phyloP scores from a whole-genome alignment of 2,329 filamentous ascomycete genomes.

The Xylariaceae sp. region DNA sequence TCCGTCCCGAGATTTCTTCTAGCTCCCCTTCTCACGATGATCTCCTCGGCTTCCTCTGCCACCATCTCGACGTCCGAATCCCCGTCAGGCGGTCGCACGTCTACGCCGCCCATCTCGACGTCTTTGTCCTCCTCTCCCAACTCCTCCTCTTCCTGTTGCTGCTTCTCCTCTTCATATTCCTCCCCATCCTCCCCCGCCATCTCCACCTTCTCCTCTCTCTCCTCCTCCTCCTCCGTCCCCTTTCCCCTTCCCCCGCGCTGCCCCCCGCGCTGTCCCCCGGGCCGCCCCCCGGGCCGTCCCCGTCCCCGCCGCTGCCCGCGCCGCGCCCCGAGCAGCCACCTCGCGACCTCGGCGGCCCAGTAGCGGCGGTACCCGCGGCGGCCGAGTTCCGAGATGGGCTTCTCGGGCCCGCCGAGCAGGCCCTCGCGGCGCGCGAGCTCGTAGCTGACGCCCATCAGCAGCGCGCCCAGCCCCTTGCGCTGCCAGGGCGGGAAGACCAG shows the following conservation, averaged over 20 bases:
- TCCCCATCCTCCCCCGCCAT: too few relatives aligned
- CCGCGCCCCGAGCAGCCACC: constrained; percentile 48
- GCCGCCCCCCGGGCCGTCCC: too few relatives aligned
- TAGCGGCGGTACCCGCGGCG: constrained; percentile 75
- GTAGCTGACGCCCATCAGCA: constrained; percentile 91
- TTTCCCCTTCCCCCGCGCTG: constrained; percentile 3
- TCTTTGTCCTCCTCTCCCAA: too few relatives aligned
- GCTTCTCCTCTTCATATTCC: too few relatives aligned
- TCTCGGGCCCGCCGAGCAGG: constrained; percentile 84
- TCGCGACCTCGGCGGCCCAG: constrained; percentile 77
- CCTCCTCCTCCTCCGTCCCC: constrained; percentile 8
- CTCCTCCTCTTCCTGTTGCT: too few relatives aligned
- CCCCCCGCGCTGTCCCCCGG: constrained; percentile 5
- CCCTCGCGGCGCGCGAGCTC: constrained; percentile 80
- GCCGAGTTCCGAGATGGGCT: constrained; percentile 82
- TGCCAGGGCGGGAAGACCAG: constrained; percentile 95
- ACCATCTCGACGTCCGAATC: too few relatives aligned
- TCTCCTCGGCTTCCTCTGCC: too few relatives aligned
- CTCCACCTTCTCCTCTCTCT: constrained; percentile 6
- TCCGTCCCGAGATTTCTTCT: too few relatives aligned
- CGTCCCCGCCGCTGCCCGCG: constrained; percentile 26
- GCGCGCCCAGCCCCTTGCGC: constrained; percentile 74
- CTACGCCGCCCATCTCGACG: too few relatives aligned
- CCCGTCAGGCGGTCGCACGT: too few relatives aligned
- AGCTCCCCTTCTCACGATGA: too few relatives aligned